Evolutionary conservation across 2,329 filamentous ascomycete species (phyloP).

Genomic region (Metarhizium sp.): DNA sequence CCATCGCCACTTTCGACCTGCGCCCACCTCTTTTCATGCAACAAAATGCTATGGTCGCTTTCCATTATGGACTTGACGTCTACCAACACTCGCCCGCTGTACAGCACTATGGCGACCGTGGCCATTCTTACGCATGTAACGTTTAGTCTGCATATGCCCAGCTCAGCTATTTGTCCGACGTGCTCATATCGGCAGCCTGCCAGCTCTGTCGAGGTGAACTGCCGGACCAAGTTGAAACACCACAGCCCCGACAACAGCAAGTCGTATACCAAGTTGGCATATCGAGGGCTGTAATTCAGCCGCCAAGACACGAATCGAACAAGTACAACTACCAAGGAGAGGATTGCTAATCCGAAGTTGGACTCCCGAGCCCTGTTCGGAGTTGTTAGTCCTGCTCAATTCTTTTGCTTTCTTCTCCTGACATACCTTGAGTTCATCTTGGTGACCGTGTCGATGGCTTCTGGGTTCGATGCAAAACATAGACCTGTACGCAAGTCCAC

Average conservation of each 20-base stretch:
- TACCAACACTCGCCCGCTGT: neutral
- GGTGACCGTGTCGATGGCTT: constrained; percentile 17
- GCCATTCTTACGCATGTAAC: neutral
- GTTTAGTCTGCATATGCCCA: constrained; percentile 4
- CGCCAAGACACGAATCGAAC: constrained; percentile 14
- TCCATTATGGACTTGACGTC: neutral
- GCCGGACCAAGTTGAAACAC: constrained; percentile 13
- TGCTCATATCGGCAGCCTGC: neutral
- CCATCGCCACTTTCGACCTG: neutral
- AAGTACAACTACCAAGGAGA: constrained; percentile 18
- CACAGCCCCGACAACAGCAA: constrained; percentile 17
- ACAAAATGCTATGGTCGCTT: neutral
- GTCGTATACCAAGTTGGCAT: constrained; percentile 19
- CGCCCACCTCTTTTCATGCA: neutral
- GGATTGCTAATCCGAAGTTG: constrained; percentile 19
- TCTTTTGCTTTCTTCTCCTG: neutral
- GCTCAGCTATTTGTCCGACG: neutral
- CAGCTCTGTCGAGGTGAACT: neutral
- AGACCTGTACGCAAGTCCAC: neutral
- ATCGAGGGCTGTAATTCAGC: constrained; percentile 15
- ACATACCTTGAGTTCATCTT: constrained; percentile 12
- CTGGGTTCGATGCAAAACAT: neutral
- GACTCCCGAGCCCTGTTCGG: constrained; percentile 16
- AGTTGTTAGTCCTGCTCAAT: neutral
- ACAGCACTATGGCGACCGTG: neutral